Conservation (phyloP, 352 stramenopile genomes). For the Phytophthora quininea region DNA sequence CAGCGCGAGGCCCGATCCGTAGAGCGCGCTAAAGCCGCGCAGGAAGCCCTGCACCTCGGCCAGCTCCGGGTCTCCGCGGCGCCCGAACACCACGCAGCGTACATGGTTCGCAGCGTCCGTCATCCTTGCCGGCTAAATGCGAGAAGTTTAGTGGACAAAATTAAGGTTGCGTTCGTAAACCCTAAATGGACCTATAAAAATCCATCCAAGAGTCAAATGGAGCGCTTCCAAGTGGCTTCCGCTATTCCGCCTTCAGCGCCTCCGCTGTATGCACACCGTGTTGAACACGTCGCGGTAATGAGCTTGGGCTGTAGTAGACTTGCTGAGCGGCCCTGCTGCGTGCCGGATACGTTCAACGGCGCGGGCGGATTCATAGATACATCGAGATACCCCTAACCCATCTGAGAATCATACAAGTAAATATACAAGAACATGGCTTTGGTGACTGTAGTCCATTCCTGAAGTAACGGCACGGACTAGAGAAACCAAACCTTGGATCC, state of each 20-base stretch:
- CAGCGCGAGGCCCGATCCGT: slow-evolving; percentile 51
- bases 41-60: slow-evolving; percentile 42
- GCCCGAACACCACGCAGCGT: slow-evolving; percentile 45
- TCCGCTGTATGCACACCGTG: too few relatives aligned
- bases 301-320: too few relatives aligned
- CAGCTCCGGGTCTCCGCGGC: slow-evolving; percentile 31
- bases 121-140: slow-evolving; percentile 66
- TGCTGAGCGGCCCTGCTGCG: background rate
- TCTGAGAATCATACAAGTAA: background rate
- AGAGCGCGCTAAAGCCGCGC: slow-evolving; percentile 60
- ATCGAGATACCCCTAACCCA: background rate
- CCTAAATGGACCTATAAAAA: slow-evolving; percentile 93
- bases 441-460: too few relatives aligned
- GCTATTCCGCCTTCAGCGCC: too few relatives aligned
- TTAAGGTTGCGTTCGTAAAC: slow-evolving; percentile 84
- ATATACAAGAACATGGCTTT: background rate
- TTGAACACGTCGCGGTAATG: too few relatives aligned
- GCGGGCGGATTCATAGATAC: slow-evolving; percentile 11
- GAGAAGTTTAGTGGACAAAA: too few relatives aligned
- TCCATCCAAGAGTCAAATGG: too few relatives aligned
- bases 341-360: slow-evolving; percentile 14
- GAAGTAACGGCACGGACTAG: background rate
- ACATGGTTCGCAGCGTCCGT: slow-evolving; percentile 79
- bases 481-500: background rate
- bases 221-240: too few relatives aligned